Conservation (phyloP, 768 basidiomycete species). For the Dictyophora rubrovolvata region DNA sequence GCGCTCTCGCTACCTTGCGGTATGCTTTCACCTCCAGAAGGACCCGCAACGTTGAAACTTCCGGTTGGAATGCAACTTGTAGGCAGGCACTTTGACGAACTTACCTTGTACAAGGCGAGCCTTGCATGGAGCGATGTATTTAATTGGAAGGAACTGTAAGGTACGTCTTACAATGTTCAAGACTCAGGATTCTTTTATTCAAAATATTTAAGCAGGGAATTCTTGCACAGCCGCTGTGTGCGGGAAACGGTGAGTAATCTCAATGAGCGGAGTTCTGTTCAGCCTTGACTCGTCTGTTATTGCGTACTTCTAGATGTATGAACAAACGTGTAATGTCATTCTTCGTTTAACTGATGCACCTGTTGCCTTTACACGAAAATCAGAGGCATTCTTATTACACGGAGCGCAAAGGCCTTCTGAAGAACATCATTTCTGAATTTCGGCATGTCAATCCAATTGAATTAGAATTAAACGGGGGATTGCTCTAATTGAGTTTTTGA, state of each 20-base stretch:
- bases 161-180: neutral
- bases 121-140: conserved; percentile 2
- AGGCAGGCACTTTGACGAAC: conserved; percentile 14
- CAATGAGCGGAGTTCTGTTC: too few relatives aligned
- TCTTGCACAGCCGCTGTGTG: neutral
- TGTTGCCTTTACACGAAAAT: too few relatives aligned
- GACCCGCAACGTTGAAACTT: conserved; percentile 25
- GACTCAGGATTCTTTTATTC: neutral
- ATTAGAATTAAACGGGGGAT: too few relatives aligned
- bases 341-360: too few relatives aligned
- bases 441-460: too few relatives aligned
- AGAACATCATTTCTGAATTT: too few relatives aligned
- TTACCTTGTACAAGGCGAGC: conserved; percentile 6
- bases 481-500: too few relatives aligned
- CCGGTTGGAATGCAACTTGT: conserved; percentile 38
- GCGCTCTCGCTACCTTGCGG: conserved; percentile 34
- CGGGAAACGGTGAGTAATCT: neutral
- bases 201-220: neutral
- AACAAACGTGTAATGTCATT: too few relatives aligned
- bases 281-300: too few relatives aligned
- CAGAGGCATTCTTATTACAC: too few relatives aligned
- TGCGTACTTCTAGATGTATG: too few relatives aligned
- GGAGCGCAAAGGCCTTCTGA: too few relatives aligned
- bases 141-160: conserved; percentile 2
- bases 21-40: conserved; percentile 25